These are phyloP conservation scores for Chalaropsis ovoidea DNA, from an alignment of 2,329 filamentous ascomycete species.

Conservation along the genomic window DNA sequence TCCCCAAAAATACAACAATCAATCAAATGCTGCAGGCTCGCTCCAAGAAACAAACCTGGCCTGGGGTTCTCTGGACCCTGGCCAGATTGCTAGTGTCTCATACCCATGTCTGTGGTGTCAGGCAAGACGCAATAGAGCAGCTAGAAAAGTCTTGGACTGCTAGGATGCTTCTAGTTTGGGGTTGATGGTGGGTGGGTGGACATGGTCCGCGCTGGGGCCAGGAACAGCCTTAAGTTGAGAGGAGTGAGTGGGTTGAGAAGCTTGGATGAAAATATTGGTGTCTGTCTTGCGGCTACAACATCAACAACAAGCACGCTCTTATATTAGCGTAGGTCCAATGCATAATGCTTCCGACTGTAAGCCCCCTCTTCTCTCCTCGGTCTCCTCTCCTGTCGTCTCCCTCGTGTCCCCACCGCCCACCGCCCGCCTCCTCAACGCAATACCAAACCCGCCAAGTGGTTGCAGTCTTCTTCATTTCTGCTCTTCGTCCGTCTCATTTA, in stretches of 20 bases:
- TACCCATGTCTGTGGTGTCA: neutral
- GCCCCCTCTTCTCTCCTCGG: neutral
- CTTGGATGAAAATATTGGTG: neutral
- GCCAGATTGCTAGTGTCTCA: neutral
- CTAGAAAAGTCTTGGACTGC: neutral
- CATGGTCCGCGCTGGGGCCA: neutral
- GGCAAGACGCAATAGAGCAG: neutral
- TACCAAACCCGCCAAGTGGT: slow-evolving; percentile 8
- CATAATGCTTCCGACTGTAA: neutral
- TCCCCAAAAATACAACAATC: neutral
- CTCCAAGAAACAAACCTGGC: neutral
- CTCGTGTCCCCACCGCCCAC: too few relatives aligned
- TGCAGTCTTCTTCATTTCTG: neutral
- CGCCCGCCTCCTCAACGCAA: neutral
- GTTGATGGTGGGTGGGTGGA: too few relatives aligned
- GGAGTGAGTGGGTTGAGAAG: neutral
- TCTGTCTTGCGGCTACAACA: neutral
- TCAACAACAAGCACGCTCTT: neutral
- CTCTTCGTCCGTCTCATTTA: too few relatives aligned
- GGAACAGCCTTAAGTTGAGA: neutral
- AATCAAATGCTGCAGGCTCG: neutral
- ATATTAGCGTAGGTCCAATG: neutral
- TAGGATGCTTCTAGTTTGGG: neutral
- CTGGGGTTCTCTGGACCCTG: neutral
- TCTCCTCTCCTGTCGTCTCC: neutral